These are phyloP conservation scores for Eucalyptus sp. DNA, from an alignment of 345 rosid species.

Conservation along the genomic window DNA sequence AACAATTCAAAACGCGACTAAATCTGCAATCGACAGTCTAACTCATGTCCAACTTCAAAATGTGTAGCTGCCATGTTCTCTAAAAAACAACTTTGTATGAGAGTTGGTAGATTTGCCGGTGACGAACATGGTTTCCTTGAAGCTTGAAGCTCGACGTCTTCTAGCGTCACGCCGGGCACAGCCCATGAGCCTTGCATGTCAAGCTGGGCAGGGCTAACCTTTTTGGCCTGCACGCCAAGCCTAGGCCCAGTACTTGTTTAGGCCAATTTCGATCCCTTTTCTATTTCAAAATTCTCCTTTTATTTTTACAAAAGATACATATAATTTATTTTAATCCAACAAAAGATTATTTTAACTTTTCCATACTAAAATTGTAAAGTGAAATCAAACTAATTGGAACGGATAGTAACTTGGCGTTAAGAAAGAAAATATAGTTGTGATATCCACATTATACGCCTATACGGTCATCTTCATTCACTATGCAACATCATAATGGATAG, in stretches of 20 bases:
- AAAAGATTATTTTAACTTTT: too few relatives aligned
- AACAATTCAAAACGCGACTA: accelerated
- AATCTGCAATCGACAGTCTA: accelerated
- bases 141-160: too few relatives aligned
- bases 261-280: too few relatives aligned
- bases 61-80: neutral
- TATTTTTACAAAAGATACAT: too few relatives aligned
- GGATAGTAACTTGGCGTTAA: accelerated
- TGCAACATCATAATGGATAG: too few relatives aligned
- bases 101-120: too few relatives aligned
- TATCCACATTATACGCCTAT: accelerated
- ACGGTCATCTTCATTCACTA: accelerated
- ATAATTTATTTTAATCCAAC: too few relatives aligned
- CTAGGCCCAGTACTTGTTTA: accelerated
- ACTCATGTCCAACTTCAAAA: neutral
- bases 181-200: too few relatives aligned
- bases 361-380: too few relatives aligned
- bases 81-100: accelerated
- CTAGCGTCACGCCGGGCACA: accelerated
- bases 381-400: too few relatives aligned
- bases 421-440: too few relatives aligned
- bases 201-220: accelerated
- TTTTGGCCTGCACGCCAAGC: accelerated
- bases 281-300: accelerated
- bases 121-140: too few relatives aligned